Conservation (phyloP, 1,139 yeast species). For the Protomyces gravidus region DNA sequence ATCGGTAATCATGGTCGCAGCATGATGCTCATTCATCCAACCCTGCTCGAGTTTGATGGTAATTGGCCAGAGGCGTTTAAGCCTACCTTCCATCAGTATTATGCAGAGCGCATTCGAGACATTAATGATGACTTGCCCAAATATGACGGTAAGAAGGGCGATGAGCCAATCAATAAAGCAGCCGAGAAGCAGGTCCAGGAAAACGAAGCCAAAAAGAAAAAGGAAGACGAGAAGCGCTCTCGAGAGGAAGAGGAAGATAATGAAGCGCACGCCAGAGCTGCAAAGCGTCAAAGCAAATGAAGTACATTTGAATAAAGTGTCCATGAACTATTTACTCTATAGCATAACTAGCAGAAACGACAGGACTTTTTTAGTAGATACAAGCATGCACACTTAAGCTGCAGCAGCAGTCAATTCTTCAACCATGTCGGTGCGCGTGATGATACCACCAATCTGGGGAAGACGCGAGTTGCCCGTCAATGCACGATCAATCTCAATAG, state of each 20-base stretch:
- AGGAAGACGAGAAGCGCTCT: conserved; percentile 29
- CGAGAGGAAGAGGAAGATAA: conserved; percentile 25
- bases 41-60: conserved; percentile 8
- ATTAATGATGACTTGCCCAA: conserved; percentile 25
- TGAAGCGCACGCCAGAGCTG: not conserved
- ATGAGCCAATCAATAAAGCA: conserved; percentile 16
- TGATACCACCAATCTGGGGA: conserved; percentile 89
- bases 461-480: conserved; percentile 74
- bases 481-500: conserved; percentile 80
- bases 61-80: conserved; percentile 11
- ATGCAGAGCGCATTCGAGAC: conserved; percentile 6
- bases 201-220: conserved; percentile 15
- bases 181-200: not conserved
- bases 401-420: conserved; percentile 4
- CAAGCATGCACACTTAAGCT: not conserved
- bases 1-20: conserved; percentile 24
- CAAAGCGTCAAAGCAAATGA: not conserved
- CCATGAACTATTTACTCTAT: not conserved
- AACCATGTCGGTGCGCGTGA: not conserved
- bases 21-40: conserved; percentile 19
- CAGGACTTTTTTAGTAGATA: not conserved
- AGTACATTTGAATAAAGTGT: not conserved
- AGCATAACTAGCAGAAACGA: not conserved
- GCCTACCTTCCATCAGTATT: conserved; percentile 24
- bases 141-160: conserved; percentile 5